Evolutionary conservation across 179 eudicot species (phyloP).

Genomic region (Silene coronaria): DNA sequence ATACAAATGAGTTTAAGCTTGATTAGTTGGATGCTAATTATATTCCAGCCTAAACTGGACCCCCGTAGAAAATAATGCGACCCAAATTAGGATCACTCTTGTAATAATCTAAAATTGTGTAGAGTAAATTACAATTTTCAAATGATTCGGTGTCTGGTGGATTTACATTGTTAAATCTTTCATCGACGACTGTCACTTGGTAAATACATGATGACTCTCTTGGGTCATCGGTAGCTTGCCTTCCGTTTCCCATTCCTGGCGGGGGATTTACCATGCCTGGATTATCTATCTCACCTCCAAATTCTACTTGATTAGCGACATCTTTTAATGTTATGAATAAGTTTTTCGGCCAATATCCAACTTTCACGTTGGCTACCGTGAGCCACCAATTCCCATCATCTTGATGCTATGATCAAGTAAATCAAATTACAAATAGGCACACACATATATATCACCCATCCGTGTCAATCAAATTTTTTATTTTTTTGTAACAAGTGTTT

Average conservation of each 20-base stretch:
- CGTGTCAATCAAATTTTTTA: no score
- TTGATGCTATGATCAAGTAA: background rate
- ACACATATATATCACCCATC: no score
- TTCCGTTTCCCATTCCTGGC: no score
- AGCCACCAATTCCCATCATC: slow-evolving; percentile 18
- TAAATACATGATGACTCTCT: no score
- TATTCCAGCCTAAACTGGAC: no score
- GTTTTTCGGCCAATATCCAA: slow-evolving; percentile 13
- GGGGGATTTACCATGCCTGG: background rate
- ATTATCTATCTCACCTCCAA: background rate
- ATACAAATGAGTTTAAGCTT: no score
- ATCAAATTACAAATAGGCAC: background rate
- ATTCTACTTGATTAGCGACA: background rate
- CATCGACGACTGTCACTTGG: no score
- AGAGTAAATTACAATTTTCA: background rate
- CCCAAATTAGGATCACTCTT: no score
- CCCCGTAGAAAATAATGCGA: no score
- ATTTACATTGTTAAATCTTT: no score
- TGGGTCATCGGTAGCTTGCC: no score
- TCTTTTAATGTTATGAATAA: background rate
- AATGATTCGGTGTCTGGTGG: background rate
- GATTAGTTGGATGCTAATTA: no score
- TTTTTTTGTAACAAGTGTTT: background rate
- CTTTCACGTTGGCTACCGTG: background rate
- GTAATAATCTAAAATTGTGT: background rate